Evolutionary conservation across 108 stramenopile species (phyloP).

Genomic region (Epithemia pelagica): DNA sequence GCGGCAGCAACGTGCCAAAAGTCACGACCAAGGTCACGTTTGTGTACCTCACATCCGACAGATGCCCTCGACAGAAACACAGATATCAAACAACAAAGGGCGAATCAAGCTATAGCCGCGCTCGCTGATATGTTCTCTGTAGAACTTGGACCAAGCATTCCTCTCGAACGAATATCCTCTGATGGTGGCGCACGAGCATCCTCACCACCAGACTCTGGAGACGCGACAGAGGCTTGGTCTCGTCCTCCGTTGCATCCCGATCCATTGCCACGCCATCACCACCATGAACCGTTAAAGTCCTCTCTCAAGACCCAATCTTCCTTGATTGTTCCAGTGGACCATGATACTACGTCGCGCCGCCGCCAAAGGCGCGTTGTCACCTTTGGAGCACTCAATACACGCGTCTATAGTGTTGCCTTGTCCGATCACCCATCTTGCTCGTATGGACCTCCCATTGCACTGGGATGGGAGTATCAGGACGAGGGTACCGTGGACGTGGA

Average conservation of each 20-base stretch:
- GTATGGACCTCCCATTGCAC: slow-evolving; percentile 44
- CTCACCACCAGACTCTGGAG: too few relatives aligned
- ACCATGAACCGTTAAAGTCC: too few relatives aligned
- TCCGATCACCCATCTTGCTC: slow-evolving; percentile 62
- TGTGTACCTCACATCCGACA: too few relatives aligned
- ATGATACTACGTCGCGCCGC: too few relatives aligned
- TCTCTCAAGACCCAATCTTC: background rate
- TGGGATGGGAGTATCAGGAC: slow-evolving; percentile 52
- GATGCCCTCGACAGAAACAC: too few relatives aligned
- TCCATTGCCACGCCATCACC: background rate
- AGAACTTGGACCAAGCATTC: background rate
- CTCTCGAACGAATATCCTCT: too few relatives aligned
- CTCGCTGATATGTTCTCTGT: background rate
- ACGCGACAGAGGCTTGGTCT: background rate
- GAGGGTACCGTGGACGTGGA: slow-evolving; percentile 25
- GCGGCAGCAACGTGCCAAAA: too few relatives aligned
- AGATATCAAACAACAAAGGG: background rate
- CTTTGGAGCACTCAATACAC: slow-evolving; percentile 41
- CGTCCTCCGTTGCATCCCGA: background rate
- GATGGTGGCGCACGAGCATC: too few relatives aligned
- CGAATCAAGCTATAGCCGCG: background rate
- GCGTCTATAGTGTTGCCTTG: slow-evolving; percentile 43
- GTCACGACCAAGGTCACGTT: too few relatives aligned
- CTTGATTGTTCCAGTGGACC: too few relatives aligned
- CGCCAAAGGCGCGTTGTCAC: slow-evolving; percentile 34